phyloP scores from a whole-genome alignment of 352 stramenopile species.

The Phytopythium montanum region DNA sequence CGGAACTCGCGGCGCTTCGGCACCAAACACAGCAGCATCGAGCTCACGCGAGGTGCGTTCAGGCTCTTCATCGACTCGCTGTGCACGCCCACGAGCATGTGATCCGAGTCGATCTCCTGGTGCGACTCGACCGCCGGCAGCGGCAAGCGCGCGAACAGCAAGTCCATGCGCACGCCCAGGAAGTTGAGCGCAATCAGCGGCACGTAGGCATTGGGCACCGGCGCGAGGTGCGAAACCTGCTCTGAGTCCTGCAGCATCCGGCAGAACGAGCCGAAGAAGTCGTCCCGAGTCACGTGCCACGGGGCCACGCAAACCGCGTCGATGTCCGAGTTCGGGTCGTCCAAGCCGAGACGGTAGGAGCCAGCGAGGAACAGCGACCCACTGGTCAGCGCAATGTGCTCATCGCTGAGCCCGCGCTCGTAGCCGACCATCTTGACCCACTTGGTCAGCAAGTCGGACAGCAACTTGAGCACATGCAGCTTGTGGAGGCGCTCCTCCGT shows the following conservation, averaged over 20 bases:
- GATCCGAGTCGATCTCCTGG: constrained; percentile 83
- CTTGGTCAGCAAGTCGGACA: constrained; percentile 68
- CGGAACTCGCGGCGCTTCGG: constrained; percentile 88
- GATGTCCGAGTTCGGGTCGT: constrained; percentile 83
- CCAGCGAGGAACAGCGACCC: constrained; percentile 81
- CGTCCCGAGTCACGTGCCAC: constrained; percentile 76
- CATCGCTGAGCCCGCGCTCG: constrained; percentile 58
- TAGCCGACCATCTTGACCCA: constrained; percentile 78
- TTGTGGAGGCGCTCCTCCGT: constrained; percentile 55
- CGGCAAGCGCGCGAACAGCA: constrained; percentile 87
- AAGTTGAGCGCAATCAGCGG: constrained; percentile 91
- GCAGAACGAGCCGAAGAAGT: constrained; percentile 86
- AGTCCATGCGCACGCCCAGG: constrained; percentile 86
- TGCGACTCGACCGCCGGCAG: constrained; percentile 57
- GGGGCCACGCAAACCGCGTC: constrained; percentile 81
- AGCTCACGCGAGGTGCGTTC: constrained; percentile 94
- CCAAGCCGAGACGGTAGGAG: constrained; percentile 81
- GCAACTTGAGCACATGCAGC: constrained; percentile 56
- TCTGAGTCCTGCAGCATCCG: constrained; percentile 52
- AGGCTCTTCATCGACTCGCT: constrained; percentile 93
- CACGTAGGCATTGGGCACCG: constrained; percentile 89
- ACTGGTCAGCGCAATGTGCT: constrained; percentile 71
- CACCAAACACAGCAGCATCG: constrained; percentile 93
- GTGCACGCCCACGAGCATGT: constrained; percentile 92
- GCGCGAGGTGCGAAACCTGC: constrained; percentile 69